phyloP scores from a whole-genome alignment of 2,329 filamentous ascomycete species.

The Fusarium mangiferae region DNA sequence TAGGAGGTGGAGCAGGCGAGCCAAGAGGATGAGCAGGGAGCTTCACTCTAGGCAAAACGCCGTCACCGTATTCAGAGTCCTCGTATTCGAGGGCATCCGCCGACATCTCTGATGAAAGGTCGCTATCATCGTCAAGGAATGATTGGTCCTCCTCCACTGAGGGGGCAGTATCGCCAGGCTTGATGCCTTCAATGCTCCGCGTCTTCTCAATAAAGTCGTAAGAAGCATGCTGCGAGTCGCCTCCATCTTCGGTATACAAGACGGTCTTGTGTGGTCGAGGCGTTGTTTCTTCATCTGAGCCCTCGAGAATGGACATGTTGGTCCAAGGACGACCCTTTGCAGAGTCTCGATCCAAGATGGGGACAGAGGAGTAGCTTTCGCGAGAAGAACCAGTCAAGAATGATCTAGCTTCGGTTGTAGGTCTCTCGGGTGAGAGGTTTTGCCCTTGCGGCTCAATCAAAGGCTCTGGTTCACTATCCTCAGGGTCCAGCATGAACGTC shows the following conservation, averaged over 20 bases:
- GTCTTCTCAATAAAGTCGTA: constrained; percentile 67
- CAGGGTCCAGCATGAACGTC: constrained; percentile 45
- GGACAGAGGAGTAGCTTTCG: constrained; percentile 80
- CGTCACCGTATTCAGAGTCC: constrained; percentile 51
- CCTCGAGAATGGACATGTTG: constrained; percentile 64
- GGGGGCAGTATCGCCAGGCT: constrained; percentile 48
- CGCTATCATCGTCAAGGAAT: constrained; percentile 64
- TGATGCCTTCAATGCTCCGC: constrained; percentile 60
- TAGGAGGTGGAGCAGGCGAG: constrained; percentile 45
- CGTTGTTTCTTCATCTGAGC: constrained; percentile 54
- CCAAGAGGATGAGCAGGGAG: constrained; percentile 52
- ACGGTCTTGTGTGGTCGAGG: constrained; percentile 36
- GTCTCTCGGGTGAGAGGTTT: constrained; percentile 41
- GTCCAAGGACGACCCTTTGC: constrained; percentile 66
- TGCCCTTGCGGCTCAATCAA: constrained; percentile 22
- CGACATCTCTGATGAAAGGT: constrained; percentile 72
- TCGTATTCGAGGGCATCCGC: constrained; percentile 58
- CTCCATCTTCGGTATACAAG: constrained; percentile 23
- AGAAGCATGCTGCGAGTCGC: constrained; percentile 54
- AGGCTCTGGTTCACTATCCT: constrained; percentile 37
- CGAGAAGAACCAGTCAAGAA: constrained; percentile 71
- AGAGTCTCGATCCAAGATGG: constrained; percentile 76
- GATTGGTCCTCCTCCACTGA: constrained; percentile 51
- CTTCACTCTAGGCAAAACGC: constrained; percentile 27
- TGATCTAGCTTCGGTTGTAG: constrained; percentile 54